Evolutionary conservation across 2,329 filamentous ascomycete species (phyloP).

Genomic region (Tolypocladium pustulatum): DNA sequence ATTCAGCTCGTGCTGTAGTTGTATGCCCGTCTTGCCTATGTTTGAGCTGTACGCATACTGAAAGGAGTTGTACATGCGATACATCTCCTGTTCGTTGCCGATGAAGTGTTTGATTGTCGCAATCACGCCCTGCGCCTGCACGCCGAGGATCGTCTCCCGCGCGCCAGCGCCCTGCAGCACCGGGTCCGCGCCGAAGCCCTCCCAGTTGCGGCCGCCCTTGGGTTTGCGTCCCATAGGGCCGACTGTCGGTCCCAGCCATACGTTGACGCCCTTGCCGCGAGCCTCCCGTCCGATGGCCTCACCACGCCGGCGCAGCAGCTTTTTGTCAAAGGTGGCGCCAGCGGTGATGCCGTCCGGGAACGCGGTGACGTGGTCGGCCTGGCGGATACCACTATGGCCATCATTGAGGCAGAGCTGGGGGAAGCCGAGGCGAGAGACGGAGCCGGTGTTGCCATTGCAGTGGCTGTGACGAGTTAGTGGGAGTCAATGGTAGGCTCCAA

Average conservation of each 20-base stretch:
- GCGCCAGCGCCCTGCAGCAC: slow-evolving; percentile 67
- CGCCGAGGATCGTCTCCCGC: slow-evolving; percentile 67
- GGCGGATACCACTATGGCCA: slow-evolving; percentile 58
- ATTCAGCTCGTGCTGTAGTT: background rate
- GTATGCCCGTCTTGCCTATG: slow-evolving; percentile 38
- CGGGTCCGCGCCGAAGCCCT: slow-evolving; percentile 62
- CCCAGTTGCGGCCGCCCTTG: slow-evolving; percentile 64
- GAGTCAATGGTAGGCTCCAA: no score
- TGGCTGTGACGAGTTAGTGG: slow-evolving; percentile 25
- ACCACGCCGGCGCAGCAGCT: slow-evolving; percentile 57
- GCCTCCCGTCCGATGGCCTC: slow-evolving; percentile 62
- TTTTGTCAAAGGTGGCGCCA: slow-evolving; percentile 66
- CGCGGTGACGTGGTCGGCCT: slow-evolving; percentile 64
- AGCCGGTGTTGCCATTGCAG: slow-evolving; percentile 70
- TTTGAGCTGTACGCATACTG: slow-evolving; percentile 56
- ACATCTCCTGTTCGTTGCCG: slow-evolving; percentile 53
- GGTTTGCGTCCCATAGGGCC: slow-evolving; percentile 65
- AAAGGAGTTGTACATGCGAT: slow-evolving; percentile 44
- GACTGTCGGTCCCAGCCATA: slow-evolving; percentile 60
- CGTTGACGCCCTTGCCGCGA: slow-evolving; percentile 61
- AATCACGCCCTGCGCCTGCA: slow-evolving; percentile 47
- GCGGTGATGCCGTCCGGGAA: slow-evolving; percentile 73
- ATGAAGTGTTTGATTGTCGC: slow-evolving; percentile 47
- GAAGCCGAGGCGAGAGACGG: slow-evolving; percentile 58
- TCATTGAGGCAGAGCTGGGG: slow-evolving; percentile 65